phyloP scores from a whole-genome alignment of 129 eudicot species.

The Dittrichia graveolens region DNA sequence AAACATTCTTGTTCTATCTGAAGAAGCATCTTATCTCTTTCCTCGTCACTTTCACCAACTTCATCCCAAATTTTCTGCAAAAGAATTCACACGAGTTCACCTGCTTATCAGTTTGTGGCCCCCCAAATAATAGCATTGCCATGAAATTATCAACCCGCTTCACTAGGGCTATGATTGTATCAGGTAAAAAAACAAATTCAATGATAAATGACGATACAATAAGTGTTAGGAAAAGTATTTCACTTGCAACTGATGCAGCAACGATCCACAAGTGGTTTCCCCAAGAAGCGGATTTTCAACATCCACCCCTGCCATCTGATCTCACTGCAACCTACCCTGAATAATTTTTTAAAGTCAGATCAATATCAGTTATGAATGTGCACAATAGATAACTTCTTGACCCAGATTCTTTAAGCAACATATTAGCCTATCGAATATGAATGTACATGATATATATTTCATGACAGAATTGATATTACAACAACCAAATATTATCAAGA shows the following conservation, averaged over 20 bases:
- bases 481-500: not conserved
- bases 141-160: not conserved
- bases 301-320: constrained; percentile 68
- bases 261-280: constrained; percentile 77
- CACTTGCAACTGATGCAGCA: constrained; percentile 84
- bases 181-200: not conserved
- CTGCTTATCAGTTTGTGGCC: not conserved
- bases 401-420: not conserved
- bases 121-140: not conserved
- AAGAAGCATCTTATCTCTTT: constrained; percentile 92
- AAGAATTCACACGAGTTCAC: constrained; percentile 5
- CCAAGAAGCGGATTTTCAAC: constrained; percentile 54
- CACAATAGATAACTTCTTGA: not conserved
- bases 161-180: not conserved
- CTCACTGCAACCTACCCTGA: constrained; percentile 35
- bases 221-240: constrained; percentile 13
- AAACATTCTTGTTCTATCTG: constrained; percentile 85
- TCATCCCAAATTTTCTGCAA: constrained; percentile 98
- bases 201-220: not conserved
- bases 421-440: not conserved
- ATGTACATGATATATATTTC: no score
- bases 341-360: not conserved
- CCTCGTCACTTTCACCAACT: constrained; percentile 92
- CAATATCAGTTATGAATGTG: not conserved
- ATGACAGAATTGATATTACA: not conserved